Conservation (phyloP, 176 grass and related monocot genomes). For the Carex cristatella region DNA sequence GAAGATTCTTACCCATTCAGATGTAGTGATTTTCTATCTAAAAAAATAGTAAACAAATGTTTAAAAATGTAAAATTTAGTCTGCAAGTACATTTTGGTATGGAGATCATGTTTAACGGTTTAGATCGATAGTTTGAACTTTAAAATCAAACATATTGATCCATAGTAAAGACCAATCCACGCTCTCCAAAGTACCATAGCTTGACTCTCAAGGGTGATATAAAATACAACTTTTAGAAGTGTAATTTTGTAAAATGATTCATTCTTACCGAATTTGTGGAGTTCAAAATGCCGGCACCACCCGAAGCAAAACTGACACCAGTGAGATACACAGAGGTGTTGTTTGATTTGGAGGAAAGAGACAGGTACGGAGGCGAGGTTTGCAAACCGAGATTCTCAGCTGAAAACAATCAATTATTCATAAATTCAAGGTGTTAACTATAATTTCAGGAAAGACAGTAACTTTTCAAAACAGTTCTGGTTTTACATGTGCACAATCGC, state of each 20-base stretch:
- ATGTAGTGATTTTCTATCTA: no score
- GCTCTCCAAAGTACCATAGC: no score
- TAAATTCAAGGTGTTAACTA: neutral
- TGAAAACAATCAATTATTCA: constrained; percentile 22
- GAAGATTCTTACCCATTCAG: no score
- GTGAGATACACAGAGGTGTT: constrained; percentile 39
- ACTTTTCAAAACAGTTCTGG: no score
- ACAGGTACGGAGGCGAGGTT: constrained; percentile 54
- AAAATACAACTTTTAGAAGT: neutral
- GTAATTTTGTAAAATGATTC: neutral
- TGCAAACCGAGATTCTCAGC: constrained; percentile 51
- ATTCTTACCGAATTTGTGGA: constrained; percentile 49
- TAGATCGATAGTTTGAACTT: no score
- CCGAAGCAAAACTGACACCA: constrained; percentile 84
- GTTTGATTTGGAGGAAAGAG: constrained; percentile 36
- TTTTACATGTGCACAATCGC: no score
- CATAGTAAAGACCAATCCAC: no score
- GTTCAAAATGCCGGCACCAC: constrained; percentile 57
- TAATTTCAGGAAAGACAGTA: neutral
- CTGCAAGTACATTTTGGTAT: no score
- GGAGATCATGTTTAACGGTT: no score
- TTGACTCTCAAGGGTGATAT: neutral
- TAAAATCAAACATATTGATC: no score
- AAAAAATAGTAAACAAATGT: no score
- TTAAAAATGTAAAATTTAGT: no score